Base-by-base conservation (phyloP, 2,329 filamentous ascomycete genomes). In the Sporothrix mexicana region DNA sequence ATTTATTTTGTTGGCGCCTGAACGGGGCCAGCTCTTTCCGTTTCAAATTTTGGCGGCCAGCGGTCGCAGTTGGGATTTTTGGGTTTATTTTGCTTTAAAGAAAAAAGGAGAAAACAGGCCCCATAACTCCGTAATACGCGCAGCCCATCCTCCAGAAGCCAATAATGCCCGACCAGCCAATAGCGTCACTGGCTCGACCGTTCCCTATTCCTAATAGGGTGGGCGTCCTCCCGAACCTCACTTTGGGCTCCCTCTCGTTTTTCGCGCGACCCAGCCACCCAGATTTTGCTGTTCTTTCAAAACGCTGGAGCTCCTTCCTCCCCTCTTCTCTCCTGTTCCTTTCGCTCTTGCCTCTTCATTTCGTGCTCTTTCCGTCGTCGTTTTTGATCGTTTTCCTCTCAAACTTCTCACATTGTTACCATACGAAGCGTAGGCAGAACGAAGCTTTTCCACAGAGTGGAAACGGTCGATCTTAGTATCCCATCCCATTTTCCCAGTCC, bases 111-210 rank as follows among this genome's bases (percentile, higher is more conserved):
- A 45, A 69, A 41, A 69, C 20, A 45, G n/a, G 8, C 47, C 49
- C 30, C 57, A 59, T 17, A 9, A 13, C 64, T 36, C 64, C 64
- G 64, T 67, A 57, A 69, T 45, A 69, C 67, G 67, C 67, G 51
- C 36, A 45, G 51, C 25, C 66, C 10, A 55, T 8, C 17, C 13
- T 20, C 23, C 45, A 15, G 23, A 7, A 15, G 66, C 66, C 66
- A 69, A 69, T 69, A 55, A 69, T 55, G 66, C 49, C 66, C 64
- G n/a, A 55, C 66, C 69, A 71, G 57, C 69, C 69, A 64, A 64
- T 53, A 43, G 25, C 47, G 57, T 45, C 69, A 70, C 55, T 9
- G 45, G 66, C 17, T 36, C 25, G 57, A 64, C 69, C 69, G 69
- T 71, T 64, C 69, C 23, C 64, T 25, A 20, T 55, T 17, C 23